Evolutionary conservation across 345 rosid genomes (phyloP), one percentile per base, ranked within the genome.

Genomic region (Luvunga scandens): DNA sequence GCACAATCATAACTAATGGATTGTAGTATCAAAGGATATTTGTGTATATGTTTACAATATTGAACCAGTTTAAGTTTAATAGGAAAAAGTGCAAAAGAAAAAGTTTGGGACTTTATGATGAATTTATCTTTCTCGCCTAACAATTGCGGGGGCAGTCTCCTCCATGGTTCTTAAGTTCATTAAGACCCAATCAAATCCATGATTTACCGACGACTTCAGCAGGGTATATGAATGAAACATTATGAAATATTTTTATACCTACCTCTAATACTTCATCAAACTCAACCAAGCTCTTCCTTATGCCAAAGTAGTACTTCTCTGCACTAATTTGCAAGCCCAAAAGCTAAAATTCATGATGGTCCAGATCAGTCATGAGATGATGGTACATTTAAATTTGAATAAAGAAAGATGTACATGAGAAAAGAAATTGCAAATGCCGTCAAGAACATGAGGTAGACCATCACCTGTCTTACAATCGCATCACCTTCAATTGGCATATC

Each of bases 211-310:
- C 2, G 28, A 57, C 16, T 68, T 57, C 73, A 30, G 73, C 60
- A 71, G 22, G 50, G 42, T 53, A 18, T 7, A 13, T 66, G 68
- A 77, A 59, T 28, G 72, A 73, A 77, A 39, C 8, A 80, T 14
- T 55, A 39, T 56, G 57, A 4, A 18, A 60, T 60, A 61, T 60
- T 73, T 25, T 31, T 25, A 69, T 22, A 55, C 80, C 53, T 90
- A 93, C 98, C 95, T 95, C 98, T 82, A 95, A 76, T 65, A 95
- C 98, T 90, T 95, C 98, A 81, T 95, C 98, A 80, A 95, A 95
- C 86, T 91, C 98, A 59, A 93, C 98, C 69, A 95, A 89, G 92
- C 93, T 89, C 86, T 95, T 95, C 81, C 98, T 92, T 80, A 92
- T 87, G 78, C 92, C 87, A 83, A 95, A 95, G 84, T 89, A 93